Percentiles rank a stretch among this genome's conserved stretches.
Conservation (phyloP, 352 stramenopile genomes). For the Pelagophyceae sp. region DNA sequence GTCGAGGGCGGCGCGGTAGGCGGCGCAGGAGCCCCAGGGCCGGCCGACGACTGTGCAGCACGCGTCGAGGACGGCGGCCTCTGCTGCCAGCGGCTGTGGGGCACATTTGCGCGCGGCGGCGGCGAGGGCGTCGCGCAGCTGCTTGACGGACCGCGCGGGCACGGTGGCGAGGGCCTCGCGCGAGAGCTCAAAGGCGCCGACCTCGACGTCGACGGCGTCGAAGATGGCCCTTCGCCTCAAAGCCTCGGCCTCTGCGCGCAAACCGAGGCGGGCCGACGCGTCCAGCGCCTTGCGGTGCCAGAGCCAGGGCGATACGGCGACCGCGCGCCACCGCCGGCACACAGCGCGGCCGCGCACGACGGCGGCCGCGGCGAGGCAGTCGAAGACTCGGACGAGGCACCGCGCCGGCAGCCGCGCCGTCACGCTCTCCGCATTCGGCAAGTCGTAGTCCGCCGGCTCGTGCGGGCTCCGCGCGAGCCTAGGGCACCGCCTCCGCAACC, state of each 20-base stretch:
- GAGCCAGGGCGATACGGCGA: neutral
- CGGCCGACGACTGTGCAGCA: neutral
- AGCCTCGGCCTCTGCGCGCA: neutral
- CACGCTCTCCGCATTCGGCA: neutral
- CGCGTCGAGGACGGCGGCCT: slow-evolving; percentile 2
- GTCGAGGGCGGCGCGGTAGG: slow-evolving; percentile 9
- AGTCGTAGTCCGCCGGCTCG: neutral
- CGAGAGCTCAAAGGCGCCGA: neutral
- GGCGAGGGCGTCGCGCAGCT: neutral
- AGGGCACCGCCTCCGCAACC: too few species aligned
- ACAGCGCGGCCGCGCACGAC: neutral
- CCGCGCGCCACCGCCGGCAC: neutral
- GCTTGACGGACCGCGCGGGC: neutral
- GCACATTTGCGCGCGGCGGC: neutral
- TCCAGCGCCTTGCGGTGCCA: too few species aligned
- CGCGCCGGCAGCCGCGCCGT: neutral
- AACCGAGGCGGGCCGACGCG: neutral
- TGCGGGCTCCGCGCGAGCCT: neutral
- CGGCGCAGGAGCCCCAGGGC: neutral
- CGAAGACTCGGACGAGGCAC: neutral
- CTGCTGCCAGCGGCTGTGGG: neutral
- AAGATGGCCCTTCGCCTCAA: neutral
- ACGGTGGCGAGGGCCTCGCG: neutral
- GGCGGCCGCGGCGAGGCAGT: neutral
- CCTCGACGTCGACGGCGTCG: neutral